Base-by-base conservation (phyloP, 2,329 filamentous ascomycete genomes). In the Sporothrix mexicana region DNA sequence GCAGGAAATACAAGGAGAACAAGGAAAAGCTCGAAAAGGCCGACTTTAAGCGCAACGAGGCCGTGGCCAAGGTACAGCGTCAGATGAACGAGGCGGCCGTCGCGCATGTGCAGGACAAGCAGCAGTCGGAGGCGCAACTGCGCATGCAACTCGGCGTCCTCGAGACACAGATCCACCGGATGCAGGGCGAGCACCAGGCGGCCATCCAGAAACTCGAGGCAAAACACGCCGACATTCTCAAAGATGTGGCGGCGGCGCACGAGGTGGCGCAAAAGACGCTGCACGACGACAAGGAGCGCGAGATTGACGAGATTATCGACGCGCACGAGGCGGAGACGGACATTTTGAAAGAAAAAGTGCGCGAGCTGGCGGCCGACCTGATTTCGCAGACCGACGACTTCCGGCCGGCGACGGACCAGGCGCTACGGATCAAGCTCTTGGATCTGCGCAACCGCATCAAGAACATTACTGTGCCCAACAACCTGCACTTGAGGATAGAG, bases 371-470 rank as follows among this genome's bases (percentile, higher is more conserved):
- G 43, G 69, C 73, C 43, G 76, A 76, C 12, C 71, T 78, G n/a
- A 74, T 78, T 30, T 76, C 76, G 30, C 76, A 76, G 61, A 73
- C 74, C 7, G 77, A 78, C 64, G 77, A 77, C 67, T 78, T 77
- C 74, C 74, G 77, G 12, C 77, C 77, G 0, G 76, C 76, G 10
- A 76, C 76, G 0, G 77, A 78, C 70, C 74, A 77, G 68, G 62
- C 71, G 0, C 73, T 78, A 41, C 74, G 76, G 59, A 55, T 72
- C 36, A 74, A 74, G 59, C 74, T 76, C 43, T 47, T 73, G 12
- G 71, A 75, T 13, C 69, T 78, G 71, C 75, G 76, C 66, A 74
- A 76, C 30, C 69, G 67, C 9, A 72, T 78, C 43, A 72, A 76
- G 25, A 75, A 71, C 51, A 72, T 78, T 12, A 75, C 75, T 9